Conservation (phyloP, 495 filamentous ascomycete genomes). For the Penicillium samsonianum region DNA sequence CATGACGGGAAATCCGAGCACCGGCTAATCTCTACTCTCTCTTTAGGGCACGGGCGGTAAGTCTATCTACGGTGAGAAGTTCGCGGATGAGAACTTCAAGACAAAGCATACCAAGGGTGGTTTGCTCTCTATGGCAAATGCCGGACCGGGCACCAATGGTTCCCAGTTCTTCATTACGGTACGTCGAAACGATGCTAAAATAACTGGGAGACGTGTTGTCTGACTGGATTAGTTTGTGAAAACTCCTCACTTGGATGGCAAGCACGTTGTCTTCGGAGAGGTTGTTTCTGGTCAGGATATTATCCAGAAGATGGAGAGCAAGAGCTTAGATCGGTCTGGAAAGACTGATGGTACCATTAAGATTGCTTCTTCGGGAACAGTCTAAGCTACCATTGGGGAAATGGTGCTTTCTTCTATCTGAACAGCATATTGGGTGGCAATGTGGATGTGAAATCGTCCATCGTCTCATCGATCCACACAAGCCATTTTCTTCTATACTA, state of each 20-base stretch:
- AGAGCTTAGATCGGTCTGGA: slow-evolving; percentile 3
- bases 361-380: slow-evolving; percentile 1
- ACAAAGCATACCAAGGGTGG: slow-evolving; percentile 77
- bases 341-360: slow-evolving; percentile 5
- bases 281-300: slow-evolving; percentile 15
- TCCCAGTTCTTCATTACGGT: slow-evolving; percentile 91
- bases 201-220: background rate
- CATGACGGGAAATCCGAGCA: background rate
- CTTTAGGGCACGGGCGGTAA: slow-evolving; percentile 77
- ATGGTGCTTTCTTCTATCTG: background rate
- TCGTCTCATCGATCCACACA: background rate
- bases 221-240: slow-evolving; percentile 47
- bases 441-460: background rate
- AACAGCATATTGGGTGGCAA: background rate
- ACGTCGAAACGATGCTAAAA: background rate
- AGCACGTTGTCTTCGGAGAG: slow-evolving; percentile 87
- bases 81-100: slow-evolving; percentile 84
- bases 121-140: slow-evolving; percentile 87
- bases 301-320: background rate
- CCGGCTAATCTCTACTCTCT: slow-evolving; percentile 11
- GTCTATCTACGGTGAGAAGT: slow-evolving; percentile 88
- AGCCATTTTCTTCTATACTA: background rate
- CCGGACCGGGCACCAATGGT: slow-evolving; percentile 76
- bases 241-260: slow-evolving; percentile 80
- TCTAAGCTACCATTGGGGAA: background rate